These are phyloP conservation scores for Tricholoma sp. DNA, from an alignment of 768 basidiomycete genomes.

Conservation along the genomic window DNA sequence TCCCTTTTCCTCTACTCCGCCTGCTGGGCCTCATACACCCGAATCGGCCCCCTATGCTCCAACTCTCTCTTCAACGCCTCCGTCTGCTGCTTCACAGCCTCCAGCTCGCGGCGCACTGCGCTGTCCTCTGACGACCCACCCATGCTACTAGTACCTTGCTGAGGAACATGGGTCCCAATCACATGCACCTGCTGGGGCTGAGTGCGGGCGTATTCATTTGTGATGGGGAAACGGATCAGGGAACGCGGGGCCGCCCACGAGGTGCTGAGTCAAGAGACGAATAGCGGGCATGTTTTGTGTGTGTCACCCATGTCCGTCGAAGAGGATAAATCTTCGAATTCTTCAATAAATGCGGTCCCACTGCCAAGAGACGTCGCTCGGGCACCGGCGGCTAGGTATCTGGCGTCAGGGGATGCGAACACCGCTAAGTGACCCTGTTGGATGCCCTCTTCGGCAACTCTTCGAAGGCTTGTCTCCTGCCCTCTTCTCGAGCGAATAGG, in stretches of 20 bases:
- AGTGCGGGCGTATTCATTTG: too few relatives aligned
- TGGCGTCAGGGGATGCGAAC: background rate
- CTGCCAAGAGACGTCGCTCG: constrained; percentile 10
- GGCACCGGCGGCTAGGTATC: constrained; percentile 5
- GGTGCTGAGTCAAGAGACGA: background rate
- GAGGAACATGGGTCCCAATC: background rate
- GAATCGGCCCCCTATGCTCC: constrained; percentile 8
- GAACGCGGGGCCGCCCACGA: background rate
- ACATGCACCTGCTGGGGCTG: background rate
- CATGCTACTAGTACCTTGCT: background rate
- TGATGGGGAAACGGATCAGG: background rate
- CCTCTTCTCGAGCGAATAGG: too few relatives aligned
- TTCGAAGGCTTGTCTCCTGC: constrained; percentile 32
- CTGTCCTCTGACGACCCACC: constrained; percentile 4
- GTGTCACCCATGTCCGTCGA: background rate
- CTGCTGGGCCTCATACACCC: constrained; percentile 4
- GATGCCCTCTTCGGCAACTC: too few relatives aligned
- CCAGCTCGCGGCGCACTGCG: constrained; percentile 6
- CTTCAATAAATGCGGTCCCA: constrained; percentile 12
- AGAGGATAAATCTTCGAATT: constrained; percentile 2
- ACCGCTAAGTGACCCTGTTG: constrained; percentile 36
- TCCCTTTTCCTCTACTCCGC: constrained; percentile 16
- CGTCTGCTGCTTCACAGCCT: constrained; percentile 2
- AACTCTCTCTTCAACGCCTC: constrained; percentile 7
- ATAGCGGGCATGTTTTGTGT: background rate